These are phyloP conservation scores for Trichopus zeylanicus DNA, from an alignment of 116 monocot genomes.

Conservation along the genomic window DNA sequence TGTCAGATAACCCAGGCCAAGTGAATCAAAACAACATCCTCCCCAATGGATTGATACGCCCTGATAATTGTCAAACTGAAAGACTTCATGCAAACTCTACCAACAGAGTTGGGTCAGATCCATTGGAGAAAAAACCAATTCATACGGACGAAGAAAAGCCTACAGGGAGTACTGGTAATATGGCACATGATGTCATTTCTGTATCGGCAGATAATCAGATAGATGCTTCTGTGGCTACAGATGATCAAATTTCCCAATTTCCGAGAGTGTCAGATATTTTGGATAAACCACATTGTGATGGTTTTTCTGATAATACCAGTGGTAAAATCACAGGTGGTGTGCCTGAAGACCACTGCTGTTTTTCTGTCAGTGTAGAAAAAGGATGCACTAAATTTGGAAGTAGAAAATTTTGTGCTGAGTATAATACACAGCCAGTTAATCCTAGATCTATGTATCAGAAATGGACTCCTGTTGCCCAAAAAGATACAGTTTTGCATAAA, in stretches of 20 bases:
- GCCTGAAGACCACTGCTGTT: not conserved
- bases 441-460: constrained; percentile 21
- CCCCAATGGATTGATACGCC: not conserved
- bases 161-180: constrained; percentile 1
- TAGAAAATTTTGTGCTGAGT: constrained; percentile 16
- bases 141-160: constrained; percentile 5
- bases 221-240: not conserved
- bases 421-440: constrained; percentile 3
- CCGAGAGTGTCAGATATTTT: not conserved
- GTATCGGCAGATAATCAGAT: not conserved
- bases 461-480: constrained; percentile 36
- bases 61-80: constrained; percentile 2
- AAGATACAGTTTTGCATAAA: constrained; percentile 12
- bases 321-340: not conserved
- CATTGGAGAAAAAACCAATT: constrained; percentile 4
- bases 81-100: not conserved
- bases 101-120: constrained; percentile 3
- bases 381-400: constrained; percentile 2
- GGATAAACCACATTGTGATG: not conserved
- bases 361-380: constrained; percentile 4
- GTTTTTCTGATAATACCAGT: not conserved
- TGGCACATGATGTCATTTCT: not conserved
- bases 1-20: not conserved
- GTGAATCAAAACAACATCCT: not conserved
- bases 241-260: not conserved